Evolutionary conservation across 768 basidiomycete genomes (phyloP).

Genomic region (Rhodotorula diobovata): DNA sequence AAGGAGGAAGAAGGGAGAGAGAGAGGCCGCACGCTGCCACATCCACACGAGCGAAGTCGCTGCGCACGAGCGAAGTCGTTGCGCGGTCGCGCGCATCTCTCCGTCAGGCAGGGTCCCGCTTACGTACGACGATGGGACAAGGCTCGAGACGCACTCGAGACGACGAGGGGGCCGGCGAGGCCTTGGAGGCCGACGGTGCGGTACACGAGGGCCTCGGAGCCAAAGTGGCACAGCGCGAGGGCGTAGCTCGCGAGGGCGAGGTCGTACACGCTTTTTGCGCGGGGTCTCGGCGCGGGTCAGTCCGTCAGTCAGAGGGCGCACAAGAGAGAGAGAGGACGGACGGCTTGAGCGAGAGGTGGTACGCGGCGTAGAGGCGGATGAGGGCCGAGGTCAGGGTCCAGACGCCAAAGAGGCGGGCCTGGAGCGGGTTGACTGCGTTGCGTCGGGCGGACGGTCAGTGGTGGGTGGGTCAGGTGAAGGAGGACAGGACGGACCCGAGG

Average conservation of each 20-base stretch:
- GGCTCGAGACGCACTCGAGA: constrained; percentile 66
- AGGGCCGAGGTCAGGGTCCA: constrained; percentile 86
- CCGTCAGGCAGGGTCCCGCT: too few relatives aligned
- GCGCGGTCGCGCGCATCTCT: too few relatives aligned
- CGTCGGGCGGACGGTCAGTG: neutral
- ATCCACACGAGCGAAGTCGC: constrained; percentile 70
- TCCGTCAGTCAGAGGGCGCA: too few relatives aligned
- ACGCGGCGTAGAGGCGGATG: constrained; percentile 81
- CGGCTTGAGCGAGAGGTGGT: constrained; percentile 77
- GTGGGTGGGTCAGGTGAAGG: too few relatives aligned
- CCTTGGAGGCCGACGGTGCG: constrained; percentile 65
- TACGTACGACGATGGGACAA: too few relatives aligned
- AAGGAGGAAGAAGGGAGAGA: neutral
- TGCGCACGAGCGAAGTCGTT: neutral
- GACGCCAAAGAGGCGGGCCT: constrained; percentile 79
- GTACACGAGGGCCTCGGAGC: constrained; percentile 77
- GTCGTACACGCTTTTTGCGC: constrained; percentile 69
- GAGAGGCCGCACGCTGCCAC: constrained; percentile 53
- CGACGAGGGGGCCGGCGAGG: constrained; percentile 69
- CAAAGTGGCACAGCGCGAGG: constrained; percentile 84
- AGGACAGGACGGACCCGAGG: constrained; percentile 44
- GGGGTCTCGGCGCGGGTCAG: neutral
- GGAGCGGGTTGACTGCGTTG: constrained; percentile 76
- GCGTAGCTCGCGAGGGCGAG: constrained; percentile 82
- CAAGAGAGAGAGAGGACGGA: constrained; percentile 45